Percentiles rank a stretch among this genome's conserved stretches.
phyloP scores from a whole-genome alignment of 1,139 yeast species.

The Protomyces pachydermus region DNA sequence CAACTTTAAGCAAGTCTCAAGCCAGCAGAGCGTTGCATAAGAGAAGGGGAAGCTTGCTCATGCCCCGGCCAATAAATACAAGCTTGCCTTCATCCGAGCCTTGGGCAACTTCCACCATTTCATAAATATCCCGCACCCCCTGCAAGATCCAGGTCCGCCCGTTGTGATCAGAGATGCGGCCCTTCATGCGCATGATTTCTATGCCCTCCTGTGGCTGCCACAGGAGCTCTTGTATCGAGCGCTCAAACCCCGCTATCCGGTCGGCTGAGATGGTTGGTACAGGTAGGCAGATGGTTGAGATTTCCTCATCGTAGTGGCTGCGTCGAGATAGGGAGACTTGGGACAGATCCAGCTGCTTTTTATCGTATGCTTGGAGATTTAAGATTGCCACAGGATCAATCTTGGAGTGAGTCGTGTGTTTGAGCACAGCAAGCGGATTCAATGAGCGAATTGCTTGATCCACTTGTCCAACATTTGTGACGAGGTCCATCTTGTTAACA shows the following conservation, averaged over 20 bases:
- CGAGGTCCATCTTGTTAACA: conserved; percentile 67
- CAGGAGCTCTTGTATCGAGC: conserved; percentile 57
- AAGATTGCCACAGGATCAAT: conserved; percentile 55
- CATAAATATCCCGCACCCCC: conserved; percentile 91
- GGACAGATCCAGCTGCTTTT: conserved; percentile 38
- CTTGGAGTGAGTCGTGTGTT: conserved; percentile 67
- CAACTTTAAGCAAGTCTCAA: neutral
- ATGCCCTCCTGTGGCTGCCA: conserved; percentile 53
- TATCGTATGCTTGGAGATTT: conserved; percentile 76
- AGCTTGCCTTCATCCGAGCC: conserved; percentile 48
- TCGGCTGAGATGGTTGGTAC: conserved; percentile 46
- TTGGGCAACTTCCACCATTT: conserved; percentile 37
- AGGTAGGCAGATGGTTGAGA: conserved; percentile 56
- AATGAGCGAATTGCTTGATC: conserved; percentile 49
- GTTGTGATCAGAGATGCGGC: conserved; percentile 49
- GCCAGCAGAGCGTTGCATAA: conserved; percentile 3
- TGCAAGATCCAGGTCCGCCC: conserved; percentile 64
- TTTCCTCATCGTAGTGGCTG: conserved; percentile 40
- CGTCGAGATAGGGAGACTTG: neutral
- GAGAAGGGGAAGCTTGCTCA: conserved; percentile 16
- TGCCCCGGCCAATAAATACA: conserved; percentile 72
- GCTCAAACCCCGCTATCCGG: conserved; percentile 48
- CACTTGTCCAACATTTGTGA: conserved; percentile 37
- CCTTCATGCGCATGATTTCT: conserved; percentile 82
- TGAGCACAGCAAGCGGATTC: conserved; percentile 63